Base-by-base conservation (phyloP, 1,284 basidiomycete genomes). In the Tilletia walkeri region DNA sequence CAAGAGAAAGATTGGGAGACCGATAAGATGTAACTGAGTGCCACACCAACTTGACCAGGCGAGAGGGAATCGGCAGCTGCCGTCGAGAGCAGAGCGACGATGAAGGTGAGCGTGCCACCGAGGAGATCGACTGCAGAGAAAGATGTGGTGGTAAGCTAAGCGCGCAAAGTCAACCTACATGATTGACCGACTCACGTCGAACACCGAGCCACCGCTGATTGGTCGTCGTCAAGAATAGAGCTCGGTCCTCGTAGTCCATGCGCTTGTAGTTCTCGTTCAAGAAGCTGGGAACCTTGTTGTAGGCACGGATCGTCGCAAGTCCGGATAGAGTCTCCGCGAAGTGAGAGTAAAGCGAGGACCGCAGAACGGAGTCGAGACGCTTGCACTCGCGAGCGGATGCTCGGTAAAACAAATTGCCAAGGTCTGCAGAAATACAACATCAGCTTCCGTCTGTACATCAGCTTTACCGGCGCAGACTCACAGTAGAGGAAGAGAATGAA, bases 331-430 rank as follows among this genome's bases (percentile, higher is more conserved):
- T 90, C 84, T 97, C 95, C 65, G 90, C 90, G 82, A 94, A 89
- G 84, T 94, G 92, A 6, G 91, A 89, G 80, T 94, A 94, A n/a
- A 93, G 85, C 2, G 89, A 84, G 0, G 89, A 90, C 16, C 84
- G 81, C 77, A 91, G 86, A 12, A 91, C 77, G 0, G 90, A 90
- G 80, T 91, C 90, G 18, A 91, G 82, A 12, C 90, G 87, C 87
- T 96, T 96, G 76, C 96, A 86, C 83, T 96, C 94, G 78, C 94
- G 88, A 3, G 94, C 93, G 79, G 91, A 92, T 1, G 90, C 87
- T 53, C 93, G 89, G 83, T 97, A 97, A 86, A 95, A 95, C 3
- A 87, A 83, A 5, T 92, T 91, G 68, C 77, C 75, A 39, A 75
- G 73, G 69, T 72, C 59, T 76, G 39, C 16, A 70, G 73, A 50